Evolutionary conservation across 495 filamentous ascomycete species (phyloP), one percentile per base, ranked within the genome.

Genomic region (Xylaria scruposa): DNA sequence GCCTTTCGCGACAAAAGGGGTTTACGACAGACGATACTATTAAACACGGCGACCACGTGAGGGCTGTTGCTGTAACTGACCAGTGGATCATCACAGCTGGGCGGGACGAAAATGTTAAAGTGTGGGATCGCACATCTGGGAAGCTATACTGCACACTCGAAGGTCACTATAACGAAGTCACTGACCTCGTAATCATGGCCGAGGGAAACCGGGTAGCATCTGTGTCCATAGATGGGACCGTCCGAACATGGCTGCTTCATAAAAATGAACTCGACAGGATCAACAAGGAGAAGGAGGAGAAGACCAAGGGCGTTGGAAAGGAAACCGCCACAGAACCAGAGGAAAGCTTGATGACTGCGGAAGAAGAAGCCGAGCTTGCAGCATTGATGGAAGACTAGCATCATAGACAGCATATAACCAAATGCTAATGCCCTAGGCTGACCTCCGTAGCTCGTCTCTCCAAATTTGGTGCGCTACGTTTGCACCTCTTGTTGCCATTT

Each of bases 91-190:
- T 97, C 26, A 98, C 95, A 0, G 94, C 91, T 0, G 97, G 96
- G 69, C 83, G 96, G 68, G 94, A 97, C 77, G 96, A 99, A 81
- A 90, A 97, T 70, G 87, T 99, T 61, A 91, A 95, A 71, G 88
- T 98, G 15, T 99, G 95, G 95, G 91, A 97, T 78, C 77, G 80
- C 51, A 53, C 83, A 75, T 93, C 87, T 61, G 96, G 94, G 19
- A 87, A 91, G 72, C 85, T 97, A 58, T 85, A 92, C 74, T 91
- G 93, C 76, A 87, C 88, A 3, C 94, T 95, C 67, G 86, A 88
- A 21, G 96, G 96, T 0, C 96, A 99, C 79, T 98, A 89, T 78
- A 94, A 98, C 74, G 96, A 98, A 77, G 91, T 99, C 36, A 97
- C 92, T 5, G 93, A 91, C 47, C 80, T 98, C 47, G 83, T 90